These are phyloP conservation scores for Cryoendolithus antarcticus DNA, from an alignment of 2,329 filamentous ascomycete species.

Conservation along the genomic window DNA sequence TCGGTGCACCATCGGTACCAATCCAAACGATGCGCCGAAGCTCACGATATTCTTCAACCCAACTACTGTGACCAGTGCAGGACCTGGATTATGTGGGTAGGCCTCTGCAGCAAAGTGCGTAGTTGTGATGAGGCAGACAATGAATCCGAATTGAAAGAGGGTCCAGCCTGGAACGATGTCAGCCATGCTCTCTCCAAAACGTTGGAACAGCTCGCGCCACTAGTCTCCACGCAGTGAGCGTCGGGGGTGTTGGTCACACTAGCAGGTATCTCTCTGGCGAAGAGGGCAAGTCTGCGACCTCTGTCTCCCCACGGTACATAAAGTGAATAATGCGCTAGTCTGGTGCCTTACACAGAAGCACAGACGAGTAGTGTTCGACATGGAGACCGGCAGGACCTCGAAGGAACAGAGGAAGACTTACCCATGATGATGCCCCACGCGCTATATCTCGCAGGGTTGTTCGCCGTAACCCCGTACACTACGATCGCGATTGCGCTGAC, in stretches of 20 bases:
- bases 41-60: conserved; percentile 25
- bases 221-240: too few species aligned
- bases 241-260: too few species aligned
- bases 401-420: background rate
- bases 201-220: too few species aligned
- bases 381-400: conserved; percentile 9
- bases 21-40: conserved; percentile 22
- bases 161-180: conserved; percentile 22
- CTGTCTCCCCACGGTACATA: too few species aligned
- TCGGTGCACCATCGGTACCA: conserved; percentile 21
- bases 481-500: conserved; percentile 20
- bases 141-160: conserved; percentile 15
- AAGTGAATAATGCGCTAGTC: too few species aligned
- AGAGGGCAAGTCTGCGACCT: too few species aligned
- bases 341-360: too few species aligned
- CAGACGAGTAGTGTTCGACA: too few species aligned
- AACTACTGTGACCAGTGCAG: conserved; percentile 23
- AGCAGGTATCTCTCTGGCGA: too few species aligned
- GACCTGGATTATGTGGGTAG: conserved; percentile 18
- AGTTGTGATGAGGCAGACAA: conserved; percentile 18
- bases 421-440: conserved; percentile 16
- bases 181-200: too few species aligned
- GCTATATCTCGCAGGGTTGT: conserved; percentile 8
- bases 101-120: conserved; percentile 21
- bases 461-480: conserved; percentile 23